These are phyloP conservation scores for Beauveria brongniartii DNA, from an alignment of 2,329 filamentous ascomycete species.

Conservation along the genomic window DNA sequence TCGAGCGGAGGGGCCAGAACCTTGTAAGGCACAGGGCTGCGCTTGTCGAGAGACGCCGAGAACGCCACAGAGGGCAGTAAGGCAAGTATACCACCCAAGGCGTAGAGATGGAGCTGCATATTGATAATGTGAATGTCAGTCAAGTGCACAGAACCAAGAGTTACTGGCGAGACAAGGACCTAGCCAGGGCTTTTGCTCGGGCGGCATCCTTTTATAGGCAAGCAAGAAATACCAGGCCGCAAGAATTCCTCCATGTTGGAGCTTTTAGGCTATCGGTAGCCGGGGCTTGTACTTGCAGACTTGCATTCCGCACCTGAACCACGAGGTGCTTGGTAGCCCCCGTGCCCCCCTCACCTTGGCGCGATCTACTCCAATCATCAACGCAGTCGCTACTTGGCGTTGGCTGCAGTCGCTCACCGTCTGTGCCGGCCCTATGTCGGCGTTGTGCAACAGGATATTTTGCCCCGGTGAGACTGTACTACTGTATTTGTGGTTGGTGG, in stretches of 20 bases:
- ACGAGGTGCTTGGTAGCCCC: neutral
- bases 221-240: neutral
- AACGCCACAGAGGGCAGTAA: neutral
- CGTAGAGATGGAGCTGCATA: neutral
- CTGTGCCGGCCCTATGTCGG: constrained; percentile 9
- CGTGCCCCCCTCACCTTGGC: constrained; percentile 6
- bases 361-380: neutral
- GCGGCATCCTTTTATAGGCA: neutral
- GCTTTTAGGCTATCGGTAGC: neutral
- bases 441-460: neutral
- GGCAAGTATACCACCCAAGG: neutral
- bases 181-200: neutral
- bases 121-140: neutral
- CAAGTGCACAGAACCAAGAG: neutral
- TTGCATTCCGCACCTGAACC: too few species aligned
- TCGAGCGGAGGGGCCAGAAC: constrained; percentile 31
- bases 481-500: neutral
- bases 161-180: neutral
- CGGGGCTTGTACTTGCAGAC: neutral
- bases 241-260: neutral
- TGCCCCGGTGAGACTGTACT: neutral
- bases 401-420: constrained; percentile 2
- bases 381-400: neutral
- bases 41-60: neutral
- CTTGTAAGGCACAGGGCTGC: constrained; percentile 20